These are phyloP conservation scores for Thermothielavioides terrestris DNA, from an alignment of 495 filamentous ascomycete genomes.

Conservation along the genomic window DNA sequence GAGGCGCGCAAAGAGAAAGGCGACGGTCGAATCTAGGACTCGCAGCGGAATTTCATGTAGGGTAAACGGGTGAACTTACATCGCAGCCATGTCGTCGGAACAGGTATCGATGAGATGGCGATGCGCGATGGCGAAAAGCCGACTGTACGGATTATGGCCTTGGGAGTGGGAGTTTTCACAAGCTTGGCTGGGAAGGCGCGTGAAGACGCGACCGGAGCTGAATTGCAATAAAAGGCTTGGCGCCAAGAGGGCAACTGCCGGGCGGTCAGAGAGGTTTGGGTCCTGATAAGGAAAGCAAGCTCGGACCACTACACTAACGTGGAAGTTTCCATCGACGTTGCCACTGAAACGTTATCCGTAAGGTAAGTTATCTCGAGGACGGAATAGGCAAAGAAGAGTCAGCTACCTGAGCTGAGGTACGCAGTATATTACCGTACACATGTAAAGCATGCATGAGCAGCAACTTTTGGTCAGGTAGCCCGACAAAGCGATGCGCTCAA, in stretches of 20 bases:
- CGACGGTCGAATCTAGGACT: neutral
- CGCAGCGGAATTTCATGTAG: neutral
- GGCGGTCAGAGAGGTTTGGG: neutral
- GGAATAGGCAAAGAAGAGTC: no score
- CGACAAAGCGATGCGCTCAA: no score
- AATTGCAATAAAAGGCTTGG: conserved; percentile 8
- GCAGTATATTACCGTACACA: no score
- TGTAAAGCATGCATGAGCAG: no score
- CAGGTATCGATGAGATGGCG: neutral
- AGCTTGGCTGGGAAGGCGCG: no score
- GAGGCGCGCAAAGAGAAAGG: neutral
- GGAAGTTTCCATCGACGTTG: no score
- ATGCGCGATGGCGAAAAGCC: neutral
- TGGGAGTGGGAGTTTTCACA: neutral
- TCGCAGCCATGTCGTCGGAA: conserved; percentile 7
- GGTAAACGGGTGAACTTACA: conserved; percentile 3
- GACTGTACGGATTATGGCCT: neutral
- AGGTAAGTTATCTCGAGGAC: no score
- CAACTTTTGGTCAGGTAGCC: no score
- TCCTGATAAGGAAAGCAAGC: neutral
- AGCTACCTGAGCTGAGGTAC: no score
- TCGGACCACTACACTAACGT: no score
- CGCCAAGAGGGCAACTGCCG: conserved; percentile 1
- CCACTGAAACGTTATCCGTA: no score
- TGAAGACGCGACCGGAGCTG: conserved; percentile 11